phyloP scores from a whole-genome alignment of 495 filamentous ascomycete species.

The Xylaria flabelliformis region DNA sequence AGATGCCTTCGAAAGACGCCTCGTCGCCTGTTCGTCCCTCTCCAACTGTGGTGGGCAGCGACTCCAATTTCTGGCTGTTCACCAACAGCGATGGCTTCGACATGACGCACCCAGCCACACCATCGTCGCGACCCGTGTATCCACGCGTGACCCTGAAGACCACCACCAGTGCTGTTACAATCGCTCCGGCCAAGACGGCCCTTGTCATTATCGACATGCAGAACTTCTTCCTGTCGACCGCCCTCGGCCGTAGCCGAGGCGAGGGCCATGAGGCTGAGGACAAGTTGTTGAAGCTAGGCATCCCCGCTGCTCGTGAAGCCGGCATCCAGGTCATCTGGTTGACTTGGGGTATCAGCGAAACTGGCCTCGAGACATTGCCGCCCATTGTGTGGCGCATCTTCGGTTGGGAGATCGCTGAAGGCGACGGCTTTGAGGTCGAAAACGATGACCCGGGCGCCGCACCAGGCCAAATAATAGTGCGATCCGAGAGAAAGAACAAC shows the following conservation, averaged over 20 bases:
- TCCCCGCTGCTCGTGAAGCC: constrained; percentile 31
- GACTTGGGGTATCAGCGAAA: constrained; percentile 43
- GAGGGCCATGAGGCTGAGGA: constrained; percentile 21
- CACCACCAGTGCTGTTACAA: constrained; percentile 39
- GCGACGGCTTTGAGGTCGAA: neutral
- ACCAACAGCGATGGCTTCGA: constrained; percentile 11
- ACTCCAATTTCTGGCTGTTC: constrained; percentile 22
- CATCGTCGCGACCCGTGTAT: constrained; percentile 15
- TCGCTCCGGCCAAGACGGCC: constrained; percentile 52
- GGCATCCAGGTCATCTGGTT: constrained; percentile 41
- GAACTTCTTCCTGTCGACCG: constrained; percentile 61
- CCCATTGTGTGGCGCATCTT: constrained; percentile 43
- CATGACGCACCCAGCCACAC: constrained; percentile 19
- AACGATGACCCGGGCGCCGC: neutral
- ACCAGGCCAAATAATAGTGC: neutral
- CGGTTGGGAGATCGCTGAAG: constrained; percentile 8
- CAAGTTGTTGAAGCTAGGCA: constrained; percentile 24
- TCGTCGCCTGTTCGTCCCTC: neutral
- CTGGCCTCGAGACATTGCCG: constrained; percentile 45
- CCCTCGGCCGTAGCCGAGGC: constrained; percentile 67
- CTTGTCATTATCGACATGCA: constrained; percentile 62
- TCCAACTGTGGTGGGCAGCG: constrained; percentile 1
- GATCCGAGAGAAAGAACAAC: neutral
- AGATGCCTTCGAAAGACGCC: neutral
- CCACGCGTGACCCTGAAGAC: constrained; percentile 14